phyloP scores from a whole-genome alignment of 805 yeast genomes.

The Scheffersomyces lignosus region DNA sequence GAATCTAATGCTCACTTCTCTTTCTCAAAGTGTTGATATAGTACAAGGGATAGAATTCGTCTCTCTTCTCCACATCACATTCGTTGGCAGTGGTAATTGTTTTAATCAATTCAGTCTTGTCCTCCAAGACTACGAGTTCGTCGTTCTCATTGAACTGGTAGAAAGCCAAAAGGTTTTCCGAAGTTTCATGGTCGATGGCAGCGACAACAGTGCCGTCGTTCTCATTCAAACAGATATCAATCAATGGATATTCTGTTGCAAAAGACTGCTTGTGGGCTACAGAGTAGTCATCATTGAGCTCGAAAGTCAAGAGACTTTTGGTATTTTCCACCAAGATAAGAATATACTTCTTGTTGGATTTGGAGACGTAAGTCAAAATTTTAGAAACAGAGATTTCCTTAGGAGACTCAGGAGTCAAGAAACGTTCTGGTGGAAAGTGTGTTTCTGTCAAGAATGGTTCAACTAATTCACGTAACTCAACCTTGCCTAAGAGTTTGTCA shows the following conservation, averaged over 20 bases:
- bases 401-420: constrained; percentile 50
- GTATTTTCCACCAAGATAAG: constrained; percentile 56
- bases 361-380: constrained; percentile 30
- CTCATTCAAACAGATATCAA: constrained; percentile 26
- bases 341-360: constrained; percentile 24
- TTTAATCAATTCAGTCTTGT: constrained; percentile 15
- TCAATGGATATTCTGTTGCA: constrained; percentile 20
- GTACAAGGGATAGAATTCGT: constrained; percentile 50
- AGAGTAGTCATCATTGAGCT: constrained; percentile 22
- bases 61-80: constrained; percentile 32
- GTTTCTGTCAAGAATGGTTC: constrained; percentile 47
- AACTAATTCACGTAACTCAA: constrained; percentile 46
- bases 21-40: constrained; percentile 52
- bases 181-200: constrained; percentile 31
- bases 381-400: constrained; percentile 56
- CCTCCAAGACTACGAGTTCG: constrained; percentile 12
- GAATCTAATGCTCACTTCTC: constrained; percentile 57
- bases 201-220: constrained; percentile 20
- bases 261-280: constrained; percentile 32
- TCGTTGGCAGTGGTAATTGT: constrained; percentile 26
- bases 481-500: constrained; percentile 44
- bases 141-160: constrained; percentile 20
- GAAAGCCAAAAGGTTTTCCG: constrained; percentile 24
- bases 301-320: constrained; percentile 41
- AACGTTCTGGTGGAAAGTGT: constrained; percentile 66